Conservation (phyloP, 1,284 basidiomycete species). For the Ceratorhiza oryzae-sativae region DNA sequence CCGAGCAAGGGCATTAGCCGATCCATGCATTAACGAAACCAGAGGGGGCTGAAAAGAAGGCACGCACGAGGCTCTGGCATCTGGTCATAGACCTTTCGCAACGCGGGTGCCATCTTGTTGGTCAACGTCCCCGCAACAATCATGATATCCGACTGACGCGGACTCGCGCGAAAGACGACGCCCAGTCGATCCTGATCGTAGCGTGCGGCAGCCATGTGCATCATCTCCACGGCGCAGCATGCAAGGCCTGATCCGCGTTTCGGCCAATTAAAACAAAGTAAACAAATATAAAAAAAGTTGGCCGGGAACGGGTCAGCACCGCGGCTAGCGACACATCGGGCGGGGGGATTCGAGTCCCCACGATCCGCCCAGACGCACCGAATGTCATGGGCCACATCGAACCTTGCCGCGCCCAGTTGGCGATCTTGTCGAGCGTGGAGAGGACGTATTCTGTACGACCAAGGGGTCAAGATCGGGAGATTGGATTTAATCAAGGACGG, state of each 20-base stretch:
- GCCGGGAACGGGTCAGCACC: neutral
- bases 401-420: conserved; percentile 97
- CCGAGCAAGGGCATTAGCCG: conserved; percentile 26
- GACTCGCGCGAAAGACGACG: conserved; percentile 97
- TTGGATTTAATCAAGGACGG: neutral
- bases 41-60: conserved; percentile 40
- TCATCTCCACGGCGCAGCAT: conserved; percentile 99
- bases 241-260: conserved; percentile 74
- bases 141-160: conserved; percentile 98
- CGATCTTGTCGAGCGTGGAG: conserved; percentile 94
- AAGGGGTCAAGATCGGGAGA: conserved; percentile 24
- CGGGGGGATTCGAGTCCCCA: no score
- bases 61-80: conserved; percentile 88
- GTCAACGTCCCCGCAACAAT: conserved; percentile 99
- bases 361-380: conserved; percentile 58
- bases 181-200: conserved; percentile 99
- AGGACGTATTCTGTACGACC: conserved; percentile 85
- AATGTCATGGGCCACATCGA: conserved; percentile 99
- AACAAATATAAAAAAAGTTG: no score
- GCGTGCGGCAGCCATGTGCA: conserved; percentile 98
- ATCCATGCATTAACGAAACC: conserved; percentile 42
- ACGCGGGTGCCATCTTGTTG: conserved; percentile 99
- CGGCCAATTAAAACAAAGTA: neutral
- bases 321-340: no score
- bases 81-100: conserved; percentile 95